These are phyloP conservation scores for Pseudocercospora cruenta DNA, from an alignment of 2,329 filamentous ascomycete species.

Conservation along the genomic window DNA sequence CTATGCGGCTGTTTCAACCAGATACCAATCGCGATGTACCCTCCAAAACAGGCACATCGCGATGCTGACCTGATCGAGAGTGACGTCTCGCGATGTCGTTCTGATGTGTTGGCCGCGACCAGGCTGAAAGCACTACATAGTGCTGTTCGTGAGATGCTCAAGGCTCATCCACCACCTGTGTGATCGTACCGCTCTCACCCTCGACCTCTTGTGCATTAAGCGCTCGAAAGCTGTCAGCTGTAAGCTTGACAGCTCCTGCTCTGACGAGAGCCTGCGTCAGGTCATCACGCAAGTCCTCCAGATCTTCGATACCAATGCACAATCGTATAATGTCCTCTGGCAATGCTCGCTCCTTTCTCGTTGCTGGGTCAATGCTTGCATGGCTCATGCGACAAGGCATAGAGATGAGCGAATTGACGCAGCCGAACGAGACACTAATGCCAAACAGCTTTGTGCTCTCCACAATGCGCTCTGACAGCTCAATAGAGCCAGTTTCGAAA, in stretches of 20 bases:
- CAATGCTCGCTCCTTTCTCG: conserved; percentile 82
- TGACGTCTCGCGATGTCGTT: background rate
- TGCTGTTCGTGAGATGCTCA: conserved; percentile 18
- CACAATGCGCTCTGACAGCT: conserved; percentile 86
- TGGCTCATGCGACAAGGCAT: conserved; percentile 99
- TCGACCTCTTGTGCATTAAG: conserved; percentile 22
- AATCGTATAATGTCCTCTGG: conserved; percentile 95
- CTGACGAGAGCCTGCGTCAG: conserved; percentile 87
- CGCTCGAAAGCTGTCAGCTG: conserved; percentile 74
- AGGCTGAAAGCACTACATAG: background rate
- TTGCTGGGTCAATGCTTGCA: conserved; percentile 96
- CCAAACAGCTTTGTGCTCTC: conserved; percentile 90
- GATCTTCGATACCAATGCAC: conserved; percentile 95
- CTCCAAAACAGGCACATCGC: background rate
- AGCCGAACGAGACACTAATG: conserved; percentile 96
- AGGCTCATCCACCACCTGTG: conserved; percentile 42
- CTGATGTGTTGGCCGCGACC: background rate
- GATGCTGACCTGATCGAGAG: background rate
- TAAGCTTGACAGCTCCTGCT: conserved; percentile 88
- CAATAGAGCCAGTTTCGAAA: conserved; percentile 89
- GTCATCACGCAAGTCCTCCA: conserved; percentile 89
- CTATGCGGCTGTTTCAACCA: background rate
- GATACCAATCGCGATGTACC: background rate
- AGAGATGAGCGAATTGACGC: conserved; percentile 97
- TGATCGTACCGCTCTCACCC: conserved; percentile 36